These are phyloP conservation scores for Cordyceps militaris DNA, from an alignment of 2,329 filamentous ascomycete species.

Conservation along the genomic window DNA sequence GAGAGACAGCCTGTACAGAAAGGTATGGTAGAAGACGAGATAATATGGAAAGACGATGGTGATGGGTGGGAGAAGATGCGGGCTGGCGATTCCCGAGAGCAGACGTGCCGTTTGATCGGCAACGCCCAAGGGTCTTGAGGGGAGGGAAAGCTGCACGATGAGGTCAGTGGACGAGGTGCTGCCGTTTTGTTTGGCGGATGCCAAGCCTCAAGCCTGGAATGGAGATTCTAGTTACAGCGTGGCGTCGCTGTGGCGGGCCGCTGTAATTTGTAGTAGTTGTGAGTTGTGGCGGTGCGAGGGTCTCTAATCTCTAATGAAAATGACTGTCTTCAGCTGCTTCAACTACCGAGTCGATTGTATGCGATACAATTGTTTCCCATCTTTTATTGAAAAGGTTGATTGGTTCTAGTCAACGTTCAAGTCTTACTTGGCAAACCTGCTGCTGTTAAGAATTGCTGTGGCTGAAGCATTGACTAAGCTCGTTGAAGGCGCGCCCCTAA, in stretches of 20 bases:
- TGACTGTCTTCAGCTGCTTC: no score
- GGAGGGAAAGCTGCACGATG: slow-evolving; percentile 11
- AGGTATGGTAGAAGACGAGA: background rate
- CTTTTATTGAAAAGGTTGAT: no score
- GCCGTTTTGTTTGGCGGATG: background rate
- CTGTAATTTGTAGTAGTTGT: background rate
- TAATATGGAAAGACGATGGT: background rate
- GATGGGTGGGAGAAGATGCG: background rate
- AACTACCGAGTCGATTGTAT: no score
- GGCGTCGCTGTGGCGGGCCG: background rate
- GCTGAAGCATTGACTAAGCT: no score
- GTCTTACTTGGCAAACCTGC: no score
- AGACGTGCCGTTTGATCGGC: background rate
- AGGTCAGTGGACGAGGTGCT: slow-evolving; percentile 3
- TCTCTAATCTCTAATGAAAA: no score
- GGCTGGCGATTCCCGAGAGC: background rate
- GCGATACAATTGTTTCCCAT: no score
- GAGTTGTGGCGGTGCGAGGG: background rate
- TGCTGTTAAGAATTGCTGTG: no score
- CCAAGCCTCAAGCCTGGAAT: slow-evolving; percentile 2
- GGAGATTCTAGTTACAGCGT: background rate
- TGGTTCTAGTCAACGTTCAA: no score
- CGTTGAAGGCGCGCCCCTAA: no score
- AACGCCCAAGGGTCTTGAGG: background rate
- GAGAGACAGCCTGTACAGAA: background rate